Conservation (phyloP, 2,329 filamentous ascomycete species). For the Passalora sequoiae region DNA sequence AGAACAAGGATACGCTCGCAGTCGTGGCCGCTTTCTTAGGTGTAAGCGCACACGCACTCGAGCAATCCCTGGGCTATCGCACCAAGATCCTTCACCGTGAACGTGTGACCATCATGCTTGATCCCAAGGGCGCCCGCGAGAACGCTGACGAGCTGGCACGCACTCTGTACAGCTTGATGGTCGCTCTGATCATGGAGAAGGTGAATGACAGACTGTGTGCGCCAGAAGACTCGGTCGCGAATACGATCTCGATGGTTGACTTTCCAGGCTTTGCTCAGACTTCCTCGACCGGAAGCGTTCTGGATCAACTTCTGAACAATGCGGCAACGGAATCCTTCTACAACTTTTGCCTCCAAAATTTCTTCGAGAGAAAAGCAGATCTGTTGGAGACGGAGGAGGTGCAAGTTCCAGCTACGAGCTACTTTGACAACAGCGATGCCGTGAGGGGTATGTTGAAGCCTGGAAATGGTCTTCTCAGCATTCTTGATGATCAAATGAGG, state of each 20-base stretch:
- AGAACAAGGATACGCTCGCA: conserved; percentile 82
- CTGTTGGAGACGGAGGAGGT: conserved; percentile 93
- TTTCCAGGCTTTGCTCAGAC: conserved; percentile 93
- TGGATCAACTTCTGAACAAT: conserved; percentile 93
- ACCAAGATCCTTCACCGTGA: conserved; percentile 95
- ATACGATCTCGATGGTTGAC: conserved; percentile 91
- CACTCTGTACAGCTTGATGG: conserved; percentile 87
- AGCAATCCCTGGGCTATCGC: conserved; percentile 87
- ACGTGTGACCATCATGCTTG: conserved; percentile 97
- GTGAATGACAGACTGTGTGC: conserved; percentile 89
- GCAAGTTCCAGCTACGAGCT: conserved; percentile 81
- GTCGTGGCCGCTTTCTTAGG: conserved; percentile 94
- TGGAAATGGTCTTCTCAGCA: conserved; percentile 87
- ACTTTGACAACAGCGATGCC: conserved; percentile 95
- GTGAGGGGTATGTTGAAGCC: conserved; percentile 87
- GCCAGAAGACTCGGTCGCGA: conserved; percentile 78
- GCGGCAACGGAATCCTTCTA: conserved; percentile 88
- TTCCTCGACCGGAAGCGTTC: conserved; percentile 71
- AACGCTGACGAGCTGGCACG: conserved; percentile 93
- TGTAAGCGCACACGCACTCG: conserved; percentile 72
- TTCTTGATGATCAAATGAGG: conserved; percentile 90
- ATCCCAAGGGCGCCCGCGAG: conserved; percentile 79
- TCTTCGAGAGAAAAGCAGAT: conserved; percentile 92
- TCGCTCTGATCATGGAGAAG: conserved; percentile 87
- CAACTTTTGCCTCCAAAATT: conserved; percentile 88